These are phyloP conservation scores for Lachancea kluyveri DNA, from an alignment of 805 yeast species.

Conservation along the genomic window DNA sequence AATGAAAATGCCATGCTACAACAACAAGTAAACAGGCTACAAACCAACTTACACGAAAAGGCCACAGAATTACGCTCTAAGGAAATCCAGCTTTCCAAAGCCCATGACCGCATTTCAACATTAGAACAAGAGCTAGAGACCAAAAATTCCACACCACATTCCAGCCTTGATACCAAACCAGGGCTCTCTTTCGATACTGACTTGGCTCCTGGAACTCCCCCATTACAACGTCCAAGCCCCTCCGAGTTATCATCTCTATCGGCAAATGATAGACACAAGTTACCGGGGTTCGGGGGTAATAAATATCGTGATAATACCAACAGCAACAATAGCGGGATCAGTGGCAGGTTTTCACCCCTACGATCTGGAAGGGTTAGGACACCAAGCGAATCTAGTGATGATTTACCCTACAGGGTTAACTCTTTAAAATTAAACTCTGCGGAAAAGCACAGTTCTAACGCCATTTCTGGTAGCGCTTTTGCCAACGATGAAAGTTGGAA, in stretches of 20 bases:
- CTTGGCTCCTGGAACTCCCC: conserved; percentile 8
- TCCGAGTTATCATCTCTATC: conserved; percentile 2
- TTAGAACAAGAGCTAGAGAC: conserved; percentile 13
- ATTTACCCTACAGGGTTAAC: conserved; percentile 26
- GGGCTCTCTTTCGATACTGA: conserved; percentile 11
- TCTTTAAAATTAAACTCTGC: conserved; percentile 17
- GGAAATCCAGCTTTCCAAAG: conserved; percentile 16
- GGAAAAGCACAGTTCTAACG: conserved; percentile 8
- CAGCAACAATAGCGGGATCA: not conserved
- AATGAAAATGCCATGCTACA: conserved; percentile 36
- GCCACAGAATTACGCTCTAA: conserved; percentile 19
- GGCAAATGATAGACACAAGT: conserved; percentile 8
- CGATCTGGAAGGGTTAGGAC: conserved; percentile 33
- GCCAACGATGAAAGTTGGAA: conserved; percentile 73
- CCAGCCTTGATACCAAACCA: conserved; percentile 16
- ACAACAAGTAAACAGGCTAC: conserved; percentile 23
- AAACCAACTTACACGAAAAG: conserved; percentile 17
- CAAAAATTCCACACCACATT: conserved; percentile 6
- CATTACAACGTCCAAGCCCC: conserved; percentile 1
- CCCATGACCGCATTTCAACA: conserved; percentile 17
- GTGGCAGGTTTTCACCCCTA: conserved; percentile 5
- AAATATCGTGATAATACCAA: conserved; percentile 1
- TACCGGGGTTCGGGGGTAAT: too few relatives aligned
- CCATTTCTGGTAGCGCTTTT: conserved; percentile 11
- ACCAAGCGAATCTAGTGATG: conserved; percentile 28